phyloP scores from a whole-genome alignment of 2,329 filamentous ascomycete species.

The Cytospora chrysosperma region DNA sequence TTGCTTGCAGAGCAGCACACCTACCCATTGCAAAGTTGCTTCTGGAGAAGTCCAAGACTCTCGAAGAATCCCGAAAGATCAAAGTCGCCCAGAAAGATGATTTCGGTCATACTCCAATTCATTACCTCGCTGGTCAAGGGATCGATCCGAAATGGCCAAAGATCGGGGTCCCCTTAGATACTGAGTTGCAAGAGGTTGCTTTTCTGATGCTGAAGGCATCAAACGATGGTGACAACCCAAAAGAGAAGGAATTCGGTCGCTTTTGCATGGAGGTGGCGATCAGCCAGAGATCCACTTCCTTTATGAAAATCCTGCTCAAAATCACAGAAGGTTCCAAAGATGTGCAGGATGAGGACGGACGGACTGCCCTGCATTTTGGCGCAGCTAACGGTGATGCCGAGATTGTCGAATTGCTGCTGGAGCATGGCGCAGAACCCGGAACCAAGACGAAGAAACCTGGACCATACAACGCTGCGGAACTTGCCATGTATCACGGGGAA shows the following conservation, averaged over 20 bases:
- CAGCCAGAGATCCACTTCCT: not conserved
- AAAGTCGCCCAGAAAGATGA: not conserved
- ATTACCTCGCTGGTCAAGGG: not conserved
- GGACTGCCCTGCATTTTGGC: not conserved
- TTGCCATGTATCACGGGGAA: not conserved
- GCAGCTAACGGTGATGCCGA: not conserved
- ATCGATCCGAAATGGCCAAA: not conserved
- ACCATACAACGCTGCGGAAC: not conserved
- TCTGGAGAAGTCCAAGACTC: not conserved
- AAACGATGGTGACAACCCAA: not conserved
- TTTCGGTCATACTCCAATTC: not conserved
- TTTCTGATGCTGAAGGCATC: not conserved
- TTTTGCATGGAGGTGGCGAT: not conserved
- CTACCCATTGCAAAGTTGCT: not conserved
- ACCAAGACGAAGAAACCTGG: not conserved
- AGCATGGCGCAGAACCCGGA: not conserved
- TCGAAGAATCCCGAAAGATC: not conserved
- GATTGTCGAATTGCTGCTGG: not conserved
- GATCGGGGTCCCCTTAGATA: not conserved
- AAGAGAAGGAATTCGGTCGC: not conserved
- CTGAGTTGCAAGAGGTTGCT: not conserved
- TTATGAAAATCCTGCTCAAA: not conserved
- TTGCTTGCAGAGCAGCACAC: conserved; percentile 7
- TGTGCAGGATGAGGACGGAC: not conserved
- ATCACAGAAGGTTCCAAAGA: not conserved